Base-by-base conservation (phyloP, 768 basidiomycete species). In the Amanita fuliginea region DNA sequence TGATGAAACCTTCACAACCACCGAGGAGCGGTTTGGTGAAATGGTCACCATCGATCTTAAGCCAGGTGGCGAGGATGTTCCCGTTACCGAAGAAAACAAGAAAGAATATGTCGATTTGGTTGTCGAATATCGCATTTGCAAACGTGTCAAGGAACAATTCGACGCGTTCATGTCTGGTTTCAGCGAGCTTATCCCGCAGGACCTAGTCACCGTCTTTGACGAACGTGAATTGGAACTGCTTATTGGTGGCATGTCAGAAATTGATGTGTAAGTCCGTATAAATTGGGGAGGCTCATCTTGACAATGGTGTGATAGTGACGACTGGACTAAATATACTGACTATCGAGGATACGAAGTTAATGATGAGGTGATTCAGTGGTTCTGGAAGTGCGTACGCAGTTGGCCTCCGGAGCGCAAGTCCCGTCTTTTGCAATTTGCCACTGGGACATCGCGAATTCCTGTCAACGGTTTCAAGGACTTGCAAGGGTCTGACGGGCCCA, bases 81-180 rank as follows among this genome's bases (percentile, higher is more conserved):
- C 84, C 0, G 96, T 99, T 16, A 98, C 94, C 0, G 76, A 99
- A 64, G 92, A 95, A 11, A 99, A 97, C 76, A 99, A 99, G 82
- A 92, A 91, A 67, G 96, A 98, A 56, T 99, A 98, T 57, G 91
- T 98, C 33, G 92, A 97, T 53, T 72, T 69, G 49, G 82, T 98
- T 52, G 93, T 97, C 45, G 94, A 96, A 59, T 95, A 97, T 72
- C 91, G 96, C 61, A 98, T 99, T 67, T 88, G 88, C 53, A 86
- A 85, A 63, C 92, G 96, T 50, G 93, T 98, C 54, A 91, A 93
- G 70, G 96, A 99, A 52, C 96, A 99, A 64, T 98, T 98, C 62
- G 92, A 97, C 52, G 93, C 95, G 4, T 98, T 99, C 75, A 95
- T 97, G 92, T 88, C 86, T n/a, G 96, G 96, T 42, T 98, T 98